Conservation (phyloP, 306 rosid species). For the Cyclanthera cordifolia region DNA sequence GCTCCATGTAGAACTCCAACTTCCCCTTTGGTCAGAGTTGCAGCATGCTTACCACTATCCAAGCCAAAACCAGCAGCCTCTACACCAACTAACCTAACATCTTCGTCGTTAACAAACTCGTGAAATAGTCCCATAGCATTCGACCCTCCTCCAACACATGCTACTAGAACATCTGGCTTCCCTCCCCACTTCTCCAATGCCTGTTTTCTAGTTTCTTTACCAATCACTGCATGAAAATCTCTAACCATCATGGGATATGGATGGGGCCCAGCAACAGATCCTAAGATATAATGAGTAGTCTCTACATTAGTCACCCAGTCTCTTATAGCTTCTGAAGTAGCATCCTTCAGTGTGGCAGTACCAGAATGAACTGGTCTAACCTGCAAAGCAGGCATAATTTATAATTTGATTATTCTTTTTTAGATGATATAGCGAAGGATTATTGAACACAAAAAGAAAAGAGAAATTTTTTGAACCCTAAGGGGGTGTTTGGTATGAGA, state of each 20-base stretch:
- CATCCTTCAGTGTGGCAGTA: slow-evolving; percentile 94
- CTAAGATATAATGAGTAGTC: slow-evolving; percentile 94
- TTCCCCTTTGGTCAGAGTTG: slow-evolving; percentile 80
- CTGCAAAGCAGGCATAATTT: slow-evolving; percentile 23
- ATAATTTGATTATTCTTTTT: not conserved
- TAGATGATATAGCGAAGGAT: not conserved
- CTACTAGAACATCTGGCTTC: slow-evolving; percentile 75
- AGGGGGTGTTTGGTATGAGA: no score
- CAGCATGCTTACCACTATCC: slow-evolving; percentile 94
- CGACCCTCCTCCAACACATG: slow-evolving; percentile 95
- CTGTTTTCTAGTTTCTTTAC: slow-evolving; percentile 84
- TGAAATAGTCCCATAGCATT: slow-evolving; percentile 92
- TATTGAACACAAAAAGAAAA: not conserved
- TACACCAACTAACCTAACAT: slow-evolving; percentile 72
- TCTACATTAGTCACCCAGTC: slow-evolving; percentile 99
- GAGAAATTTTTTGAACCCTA: no score
- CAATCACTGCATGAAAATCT: slow-evolving; percentile 86
- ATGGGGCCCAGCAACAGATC: slow-evolving; percentile 97
- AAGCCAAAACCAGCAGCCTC: slow-evolving; percentile 97
- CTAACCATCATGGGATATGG: slow-evolving; percentile 99
- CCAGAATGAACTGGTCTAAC: slow-evolving; percentile 89
- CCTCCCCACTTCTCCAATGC: slow-evolving; percentile 98
- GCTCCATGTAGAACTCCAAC: slow-evolving; percentile 95
- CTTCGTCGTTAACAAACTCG: slow-evolving; percentile 71
- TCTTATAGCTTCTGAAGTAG: slow-evolving; percentile 94